Evolutionary conservation across 2,329 filamentous ascomycete genomes (phyloP), one percentile per base, ranked within the genome.

Genomic region (Lachnellula suecica): DNA sequence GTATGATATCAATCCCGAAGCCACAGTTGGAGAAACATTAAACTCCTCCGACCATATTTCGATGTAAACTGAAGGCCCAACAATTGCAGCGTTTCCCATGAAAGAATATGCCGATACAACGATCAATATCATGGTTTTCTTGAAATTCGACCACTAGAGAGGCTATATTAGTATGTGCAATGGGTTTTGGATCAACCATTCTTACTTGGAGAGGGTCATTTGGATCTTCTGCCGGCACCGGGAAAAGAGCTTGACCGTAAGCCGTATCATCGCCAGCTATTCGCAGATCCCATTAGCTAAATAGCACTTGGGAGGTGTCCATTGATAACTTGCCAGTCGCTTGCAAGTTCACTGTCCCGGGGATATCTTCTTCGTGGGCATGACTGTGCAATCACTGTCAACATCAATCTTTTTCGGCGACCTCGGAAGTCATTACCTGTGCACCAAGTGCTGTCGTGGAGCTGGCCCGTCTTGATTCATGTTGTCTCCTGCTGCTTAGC

Each of bases 61-160:
- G 54, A 85, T 79, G 66, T 84, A 84, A 1, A 82, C 79, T 0
- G 79, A 76, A 2, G 81, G 79, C 0, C 81, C 81, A 15, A 82
- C 67, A 6, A 84, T 68, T 2, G 80, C 72, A 2, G 79, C 76
- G 63, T 82, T 83, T 2, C 79, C 79, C 23, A 84, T 71, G 63
- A 84, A 84, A 0, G 79, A 83, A 59, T 83, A 84, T 1, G 76
- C 55, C 4, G 78, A 75, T 55, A 76, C 76, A 45, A 81, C 72
- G 31, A 79, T 63, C 9, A 84, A 69, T 43, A 85, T 84, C 62
- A 74, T 71, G 2, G 72, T 75, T 66, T 84, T 84, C 70, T 82
- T 84, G 59, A 68, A 72, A 24, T 67, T 70, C 2, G 77, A 63
- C 82, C 81, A 84, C 71, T 81, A 49, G 29, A 19, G 13, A 11